A percentile compares a stretch with the other conserved stretches of the same genome.
Evolutionary conservation across 306 rosid genomes (phyloP).

Genomic region (Cicer judaicum): DNA sequence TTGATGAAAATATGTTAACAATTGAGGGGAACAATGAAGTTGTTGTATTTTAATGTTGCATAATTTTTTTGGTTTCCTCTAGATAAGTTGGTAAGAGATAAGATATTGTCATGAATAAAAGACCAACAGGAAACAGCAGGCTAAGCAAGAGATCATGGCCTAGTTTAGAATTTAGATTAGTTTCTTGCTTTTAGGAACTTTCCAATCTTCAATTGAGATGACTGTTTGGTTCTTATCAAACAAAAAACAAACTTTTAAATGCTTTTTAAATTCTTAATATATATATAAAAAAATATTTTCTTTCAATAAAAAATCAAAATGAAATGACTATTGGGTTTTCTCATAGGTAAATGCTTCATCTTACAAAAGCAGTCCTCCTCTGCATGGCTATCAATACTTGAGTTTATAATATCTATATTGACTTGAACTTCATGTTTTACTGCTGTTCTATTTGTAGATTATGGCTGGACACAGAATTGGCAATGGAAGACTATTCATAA

Average conservation of each 20-base stretch:
- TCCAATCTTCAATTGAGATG: neutral
- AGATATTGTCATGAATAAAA: neutral
- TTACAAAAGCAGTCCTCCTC: neutral
- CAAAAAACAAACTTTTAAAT: too few relatives aligned
- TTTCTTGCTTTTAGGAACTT: neutral
- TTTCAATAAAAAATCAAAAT: too few relatives aligned
- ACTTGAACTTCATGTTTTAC: conserved; percentile 8
- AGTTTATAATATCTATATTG: neutral
- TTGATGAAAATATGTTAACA: neutral
- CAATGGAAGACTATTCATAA: conserved; percentile 7
- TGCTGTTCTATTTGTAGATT: neutral
- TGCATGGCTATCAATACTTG: neutral
- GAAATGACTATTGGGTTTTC: too few relatives aligned
- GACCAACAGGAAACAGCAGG: neutral
- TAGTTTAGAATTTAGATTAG: neutral
- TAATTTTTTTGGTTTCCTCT: too few relatives aligned
- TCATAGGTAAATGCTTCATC: too few relatives aligned
- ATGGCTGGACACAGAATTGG: neutral
- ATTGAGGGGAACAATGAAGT: too few relatives aligned
- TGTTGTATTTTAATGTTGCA: too few relatives aligned
- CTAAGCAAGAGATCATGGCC: neutral
- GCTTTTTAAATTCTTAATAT: too few relatives aligned
- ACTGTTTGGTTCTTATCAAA: neutral
- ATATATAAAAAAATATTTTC: too few relatives aligned
- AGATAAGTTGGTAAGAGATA: neutral